A percentile compares a stretch with the other conserved stretches of the same genome.
phyloP scores from a whole-genome alignment of 148 eudicot species.

The Cornus kousa region DNA sequence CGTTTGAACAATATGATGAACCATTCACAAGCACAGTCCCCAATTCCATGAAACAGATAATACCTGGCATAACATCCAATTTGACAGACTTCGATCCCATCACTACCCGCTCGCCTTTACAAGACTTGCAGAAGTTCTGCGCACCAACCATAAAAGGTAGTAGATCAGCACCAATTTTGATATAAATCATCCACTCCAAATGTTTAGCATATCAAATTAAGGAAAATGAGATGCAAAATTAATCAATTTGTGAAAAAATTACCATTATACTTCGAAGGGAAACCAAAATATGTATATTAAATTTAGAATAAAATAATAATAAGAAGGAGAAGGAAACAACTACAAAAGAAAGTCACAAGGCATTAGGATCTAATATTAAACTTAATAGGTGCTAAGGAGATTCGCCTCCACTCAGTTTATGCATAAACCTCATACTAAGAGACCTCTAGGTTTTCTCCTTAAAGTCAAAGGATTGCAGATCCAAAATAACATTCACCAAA shows the following conservation, averaged over 20 bases:
- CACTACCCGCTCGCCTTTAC: conserved; percentile 36
- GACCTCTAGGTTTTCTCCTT: too few relatives aligned
- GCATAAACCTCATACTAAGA: background rate
- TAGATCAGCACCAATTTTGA: background rate
- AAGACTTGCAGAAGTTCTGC: conserved; percentile 48
- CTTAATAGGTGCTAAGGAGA: background rate
- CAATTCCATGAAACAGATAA: background rate
- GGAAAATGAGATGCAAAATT: background rate
- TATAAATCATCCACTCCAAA: background rate
- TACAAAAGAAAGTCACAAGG: background rate
- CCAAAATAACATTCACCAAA: background rate
- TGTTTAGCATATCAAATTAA: background rate
- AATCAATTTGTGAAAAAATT: too few relatives aligned
- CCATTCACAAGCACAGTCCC: background rate
- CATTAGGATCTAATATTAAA: background rate
- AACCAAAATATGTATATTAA: too few relatives aligned
- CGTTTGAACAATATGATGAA: background rate
- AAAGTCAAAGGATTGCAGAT: background rate
- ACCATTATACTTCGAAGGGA: background rate
- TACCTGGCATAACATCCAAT: conserved; percentile 56
- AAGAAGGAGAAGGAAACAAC: too few relatives aligned
- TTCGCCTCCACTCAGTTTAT: background rate
- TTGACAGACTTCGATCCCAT: conserved; percentile 46
- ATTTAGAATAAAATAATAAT: too few relatives aligned
- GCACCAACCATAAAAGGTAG: background rate